Percentiles rank a stretch among this genome's conserved stretches.
phyloP scores from a whole-genome alignment of 306 rosid species.

The Mucuna pruriens region DNA sequence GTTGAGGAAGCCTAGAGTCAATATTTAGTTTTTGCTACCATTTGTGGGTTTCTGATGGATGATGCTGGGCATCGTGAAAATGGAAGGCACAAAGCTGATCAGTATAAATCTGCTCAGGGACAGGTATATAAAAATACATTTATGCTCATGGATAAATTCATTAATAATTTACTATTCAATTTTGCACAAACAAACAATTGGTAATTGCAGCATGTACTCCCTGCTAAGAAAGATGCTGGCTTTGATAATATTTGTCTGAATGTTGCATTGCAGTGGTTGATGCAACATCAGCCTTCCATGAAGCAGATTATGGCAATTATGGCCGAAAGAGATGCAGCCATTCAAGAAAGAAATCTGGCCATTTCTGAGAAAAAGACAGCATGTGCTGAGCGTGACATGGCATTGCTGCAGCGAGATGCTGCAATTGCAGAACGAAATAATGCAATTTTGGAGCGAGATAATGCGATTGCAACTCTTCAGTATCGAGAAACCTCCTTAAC shows the following conservation, averaged over 20 bases:
- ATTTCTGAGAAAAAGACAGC: conserved; percentile 93
- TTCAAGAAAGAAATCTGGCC: conserved; percentile 92
- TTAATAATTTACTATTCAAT: conserved; percentile 12
- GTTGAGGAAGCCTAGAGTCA: conserved; percentile 31
- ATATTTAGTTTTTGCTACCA: conserved; percentile 42
- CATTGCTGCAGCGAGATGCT: conserved; percentile 83
- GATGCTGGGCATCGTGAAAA: conserved; percentile 90
- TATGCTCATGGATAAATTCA: neutral
- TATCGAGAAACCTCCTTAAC: conserved; percentile 71
- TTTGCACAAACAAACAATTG: neutral
- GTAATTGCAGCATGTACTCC: neutral
- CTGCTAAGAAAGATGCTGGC: neutral
- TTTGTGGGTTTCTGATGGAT: conserved; percentile 68
- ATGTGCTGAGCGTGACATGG: conserved; percentile 90
- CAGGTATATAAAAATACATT: conserved; percentile 61
- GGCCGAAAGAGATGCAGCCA: conserved; percentile 95
- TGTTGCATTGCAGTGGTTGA: conserved; percentile 79
- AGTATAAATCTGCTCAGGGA: conserved; percentile 85
- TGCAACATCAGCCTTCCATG: conserved; percentile 97
- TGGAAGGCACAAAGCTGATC: conserved; percentile 93
- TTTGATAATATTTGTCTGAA: conserved; percentile 11
- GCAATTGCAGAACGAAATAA: conserved; percentile 88
- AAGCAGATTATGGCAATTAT: conserved; percentile 92
- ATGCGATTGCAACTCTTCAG: conserved; percentile 87
- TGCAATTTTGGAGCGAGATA: conserved; percentile 84